Percentiles rank a stretch among this genome's conserved stretches.
These are phyloP conservation scores for Arctostaphylos glauca DNA, from an alignment of 148 eudicot genomes.

Conservation along the genomic window DNA sequence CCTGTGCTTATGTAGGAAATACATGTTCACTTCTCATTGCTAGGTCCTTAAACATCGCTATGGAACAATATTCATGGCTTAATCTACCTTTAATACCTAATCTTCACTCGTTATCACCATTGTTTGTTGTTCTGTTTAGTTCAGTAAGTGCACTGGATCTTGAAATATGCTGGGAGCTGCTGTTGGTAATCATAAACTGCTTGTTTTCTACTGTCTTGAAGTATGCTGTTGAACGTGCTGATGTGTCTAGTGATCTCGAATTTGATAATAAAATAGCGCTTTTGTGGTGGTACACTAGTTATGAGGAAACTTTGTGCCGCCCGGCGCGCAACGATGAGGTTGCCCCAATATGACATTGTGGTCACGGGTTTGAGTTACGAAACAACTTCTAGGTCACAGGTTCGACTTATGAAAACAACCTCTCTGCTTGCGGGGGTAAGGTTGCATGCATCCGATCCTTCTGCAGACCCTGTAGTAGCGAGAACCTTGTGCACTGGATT, in stretches of 20 bases:
- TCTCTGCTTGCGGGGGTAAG: too few relatives aligned
- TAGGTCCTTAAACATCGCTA: neutral
- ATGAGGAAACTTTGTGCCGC: neutral
- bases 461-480: too few relatives aligned
- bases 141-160: neutral
- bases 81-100: neutral
- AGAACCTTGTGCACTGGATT: too few relatives aligned
- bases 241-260: neutral
- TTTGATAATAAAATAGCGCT: neutral
- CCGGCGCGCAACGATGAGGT: too few relatives aligned
- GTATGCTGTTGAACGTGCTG: neutral
- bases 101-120: neutral
- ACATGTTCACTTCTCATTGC: slow-evolving; percentile 7
- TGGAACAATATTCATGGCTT: neutral
- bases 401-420: too few relatives aligned
- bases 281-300: neutral
- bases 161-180: neutral
- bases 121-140: neutral
- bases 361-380: too few relatives aligned
- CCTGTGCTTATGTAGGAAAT: slow-evolving; percentile 18
- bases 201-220: neutral
- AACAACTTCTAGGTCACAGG: too few relatives aligned
- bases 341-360: too few relatives aligned
- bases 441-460: too few relatives aligned
- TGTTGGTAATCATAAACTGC: neutral